Evolutionary conservation across 2,329 filamentous ascomycete genomes (phyloP), one percentile per base, ranked within the genome.

Genomic region (Chaetomium sp.): DNA sequence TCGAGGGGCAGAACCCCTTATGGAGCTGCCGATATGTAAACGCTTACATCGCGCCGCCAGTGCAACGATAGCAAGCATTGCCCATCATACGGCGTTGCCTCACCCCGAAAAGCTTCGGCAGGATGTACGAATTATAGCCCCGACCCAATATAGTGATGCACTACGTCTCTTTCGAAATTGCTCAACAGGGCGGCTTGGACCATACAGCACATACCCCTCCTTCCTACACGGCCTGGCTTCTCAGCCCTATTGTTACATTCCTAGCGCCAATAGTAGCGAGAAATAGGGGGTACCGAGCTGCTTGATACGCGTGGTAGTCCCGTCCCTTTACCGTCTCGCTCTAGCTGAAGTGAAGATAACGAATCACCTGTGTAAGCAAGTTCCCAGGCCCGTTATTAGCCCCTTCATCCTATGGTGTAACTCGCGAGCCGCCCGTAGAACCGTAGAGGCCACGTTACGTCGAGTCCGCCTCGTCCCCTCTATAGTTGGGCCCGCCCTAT

Each of bases 11-110:
- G 54, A 54, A 49, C n/a, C n/a, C n/a, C n/a, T n/a, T n/a, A n/a
- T n/a, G n/a, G n/a, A n/a, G n/a, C n/a, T n/a, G n/a, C n/a, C n/a
- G n/a, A n/a, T n/a, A n/a, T n/a, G 49, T 53, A 53, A 45, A 38
- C 33, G 31, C n/a, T n/a, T n/a, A 29, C 53, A 31, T 60, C 47
- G 47, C 58, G 47, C 58, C 49, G 49, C 54, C 47, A 60, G 54
- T 60, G 49, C 58, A 31, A 60, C 49, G 23, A 53, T 47, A 51
- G 45, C 47, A 54, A 60, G 31, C 31, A 54, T 60, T 47, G 58
- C 58, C 58, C 19, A 53, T 54, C 29, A 61, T 45, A 61, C 33
- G 33, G 35, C 25, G 49, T 61, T 53, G 31, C 47, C 38, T 59
- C 45, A 13, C 13, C 29, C 57, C n/a, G 13, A 45, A 60, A 35